Base-by-base conservation (phyloP, 257 asterid genomes). In the Solanum chmielewskii region DNA sequence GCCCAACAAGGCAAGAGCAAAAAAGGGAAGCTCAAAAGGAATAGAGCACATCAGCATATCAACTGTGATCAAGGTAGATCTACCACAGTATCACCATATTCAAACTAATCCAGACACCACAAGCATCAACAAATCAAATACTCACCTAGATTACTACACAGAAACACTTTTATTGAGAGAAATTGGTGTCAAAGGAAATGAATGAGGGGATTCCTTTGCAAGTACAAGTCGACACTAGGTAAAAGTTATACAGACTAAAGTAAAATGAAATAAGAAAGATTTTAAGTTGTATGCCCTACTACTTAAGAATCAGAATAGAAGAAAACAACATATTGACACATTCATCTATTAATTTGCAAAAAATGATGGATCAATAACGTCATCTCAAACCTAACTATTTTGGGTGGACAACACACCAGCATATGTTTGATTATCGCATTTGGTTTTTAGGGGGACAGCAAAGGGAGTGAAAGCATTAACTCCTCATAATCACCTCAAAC, bases 401-500 rank as follows among this genome's bases (percentile, higher is more conserved):
- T 66, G 59, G 60, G 59, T 83, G 86, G 31, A 60, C n/a, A 33
- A 56, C 14, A 35, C 37, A 56, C 31, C 75, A 10, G 60, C 31
- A 66, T 84, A 39, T 69, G 39, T 84, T 64, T 25, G 59, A 64
- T 64, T 64, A 69, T 84, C 20, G 2, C 64, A 37, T 69, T 44
- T 64, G n/a, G 25, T 64, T n/a, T 47, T 64, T 64, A 60, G 78
- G 56, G 75, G 77, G 33, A 39, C 59, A 84, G 18, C 18, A 20
- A 62, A 33, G 52, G 59, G 75, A 84, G 37, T 41, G 56, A 41
- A 84, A 45, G 87, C 80, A 35, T n/a, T 31, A 59, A 35, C 44
- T 69, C 15, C 39, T 81, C 45, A 81, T 81, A 49, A 16, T 92
- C 90, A 96, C 99, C 94, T 96, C 99, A 95, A 96, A 96, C 66